Conservation (phyloP, 2,329 filamentous ascomycete genomes). For the Ceratocystis cubensis region DNA sequence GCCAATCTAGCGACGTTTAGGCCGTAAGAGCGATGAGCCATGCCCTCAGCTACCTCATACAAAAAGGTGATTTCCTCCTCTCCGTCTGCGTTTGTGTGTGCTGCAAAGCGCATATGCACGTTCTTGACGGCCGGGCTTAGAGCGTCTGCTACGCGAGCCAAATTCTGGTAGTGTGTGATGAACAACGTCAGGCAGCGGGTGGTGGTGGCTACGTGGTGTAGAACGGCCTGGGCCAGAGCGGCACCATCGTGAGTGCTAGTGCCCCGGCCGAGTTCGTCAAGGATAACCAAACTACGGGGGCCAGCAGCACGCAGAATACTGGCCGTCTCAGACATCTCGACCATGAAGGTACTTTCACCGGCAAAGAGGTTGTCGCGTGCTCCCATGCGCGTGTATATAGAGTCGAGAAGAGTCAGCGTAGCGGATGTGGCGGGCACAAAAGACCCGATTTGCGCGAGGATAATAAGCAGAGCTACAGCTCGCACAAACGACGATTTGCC, state of each 20-base stretch:
- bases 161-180: constrained; percentile 93
- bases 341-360: constrained; percentile 95
- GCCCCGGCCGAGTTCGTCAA: constrained; percentile 88
- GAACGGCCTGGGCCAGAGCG: constrained; percentile 83
- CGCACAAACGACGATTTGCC: constrained; percentile 97
- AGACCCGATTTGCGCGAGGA: constrained; percentile 89
- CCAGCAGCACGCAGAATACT: constrained; percentile 85
- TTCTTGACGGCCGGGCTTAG: constrained; percentile 60
- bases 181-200: constrained; percentile 73
- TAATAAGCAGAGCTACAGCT: constrained; percentile 76
- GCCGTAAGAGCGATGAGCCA: constrained; percentile 88
- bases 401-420: constrained; percentile 69
- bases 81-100: constrained; percentile 30
- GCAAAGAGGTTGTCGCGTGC: constrained; percentile 93
- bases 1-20: constrained; percentile 85
- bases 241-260: constrained; percentile 94
- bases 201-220: constrained; percentile 69
- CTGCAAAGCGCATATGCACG: constrained; percentile 84
- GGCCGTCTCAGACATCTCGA: constrained; percentile 85
- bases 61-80: constrained; percentile 76
- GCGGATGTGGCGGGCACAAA: constrained; percentile 76
- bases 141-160: constrained; percentile 56
- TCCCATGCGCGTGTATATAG: constrained; percentile 90
- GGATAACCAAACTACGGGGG: constrained; percentile 69
- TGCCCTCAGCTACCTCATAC: constrained; percentile 82